Base-by-base conservation (phyloP, 768 basidiomycete genomes). In the Sporobolomyces roseus region DNA sequence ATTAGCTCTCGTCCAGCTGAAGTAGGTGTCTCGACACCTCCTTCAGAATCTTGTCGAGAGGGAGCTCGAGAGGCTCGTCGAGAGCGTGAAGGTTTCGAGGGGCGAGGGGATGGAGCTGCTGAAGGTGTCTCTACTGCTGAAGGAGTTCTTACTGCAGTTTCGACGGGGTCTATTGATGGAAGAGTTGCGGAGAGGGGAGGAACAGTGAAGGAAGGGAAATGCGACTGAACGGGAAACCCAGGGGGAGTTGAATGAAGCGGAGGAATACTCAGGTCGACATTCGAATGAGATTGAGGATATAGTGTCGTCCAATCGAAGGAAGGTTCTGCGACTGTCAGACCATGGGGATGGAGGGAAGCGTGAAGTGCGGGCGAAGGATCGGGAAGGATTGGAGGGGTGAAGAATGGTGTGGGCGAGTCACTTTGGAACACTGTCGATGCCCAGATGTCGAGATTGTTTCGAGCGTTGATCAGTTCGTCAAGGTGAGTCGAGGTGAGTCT, bases 241-340 rank as follows among this genome's bases (percentile, higher is more conserved):
- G 30, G 23, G 14, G 35, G 21, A 61, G 48, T 23, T 43, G 59
- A 9, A 25, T 45, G 29, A 21, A 17, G 30, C 3, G 50, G 51
- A 32, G 29, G 50, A 32, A n/a, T 10, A n/a, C n/a, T n/a, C n/a
- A n/a, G n/a, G n/a, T n/a, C n/a, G 14, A 29, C 43, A 4, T 8
- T 14, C 33, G 36, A 19, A n/a, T 38, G 14, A 45, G 50, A 41
- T 21, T 60, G 43, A 21, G 61, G 66, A 38, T 68, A 68, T 0
- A 68, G 54, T 1, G 66, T 4, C 21, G 61, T 38, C 66, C 66
- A 68, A 41, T 68, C 54, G 55, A 62, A 61, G 8, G 56, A n/a
- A 6, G 13, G 9, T 33, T 23, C 17, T 8, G 38, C n/a, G 25
- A 43, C n/a, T n/a, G n/a, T n/a, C n/a, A 4, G 6, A 21, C 4